Evolutionary conservation across 192 early-diverging fungal species (phyloP).

Genomic region (Gaertneriomyces semiglobifer): DNA sequence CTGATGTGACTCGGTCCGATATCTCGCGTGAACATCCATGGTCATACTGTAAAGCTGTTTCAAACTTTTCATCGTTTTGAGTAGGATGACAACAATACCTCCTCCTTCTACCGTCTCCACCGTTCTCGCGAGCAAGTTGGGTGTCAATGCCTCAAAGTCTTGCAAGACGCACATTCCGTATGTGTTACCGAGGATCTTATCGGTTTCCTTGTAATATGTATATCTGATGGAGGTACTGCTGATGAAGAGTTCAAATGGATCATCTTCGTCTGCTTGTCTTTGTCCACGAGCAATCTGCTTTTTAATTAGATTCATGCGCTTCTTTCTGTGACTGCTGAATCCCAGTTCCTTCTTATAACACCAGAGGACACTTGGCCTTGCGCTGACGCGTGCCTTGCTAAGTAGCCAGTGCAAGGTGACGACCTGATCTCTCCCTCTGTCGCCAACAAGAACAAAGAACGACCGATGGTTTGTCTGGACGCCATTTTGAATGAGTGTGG

Average conservation of each 20-base stretch:
- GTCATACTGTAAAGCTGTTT: constrained; percentile 98
- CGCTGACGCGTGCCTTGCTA: constrained; percentile 85
- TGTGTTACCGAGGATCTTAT: constrained; percentile 97
- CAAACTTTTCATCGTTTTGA: constrained; percentile 93
- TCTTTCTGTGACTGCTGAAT: constrained; percentile 93
- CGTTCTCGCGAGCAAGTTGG: constrained; percentile 92
- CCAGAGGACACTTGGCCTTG: constrained; percentile 95
- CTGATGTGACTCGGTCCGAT: constrained; percentile 89
- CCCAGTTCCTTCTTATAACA: constrained; percentile 99
- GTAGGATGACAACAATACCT: constrained; percentile 86
- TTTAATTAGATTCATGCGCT: constrained; percentile 95
- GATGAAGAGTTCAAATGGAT: constrained; percentile 99
- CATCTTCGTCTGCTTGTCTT: constrained; percentile 86
- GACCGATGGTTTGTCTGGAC: constrained; percentile 89
- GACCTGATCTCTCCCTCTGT: constrained; percentile 84
- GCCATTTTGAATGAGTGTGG: constrained; percentile 86
- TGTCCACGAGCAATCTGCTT: constrained; percentile 88
- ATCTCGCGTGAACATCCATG: constrained; percentile 97
- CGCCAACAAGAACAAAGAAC: constrained; percentile 95
- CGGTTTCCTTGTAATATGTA: constrained; percentile 99
- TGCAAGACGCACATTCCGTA: constrained; percentile 96
- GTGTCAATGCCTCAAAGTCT: constrained; percentile 98
- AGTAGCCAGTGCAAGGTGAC: constrained; percentile 97
- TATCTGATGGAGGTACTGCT: constrained; percentile 94
- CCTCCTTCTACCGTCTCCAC: constrained; percentile 99